Evolutionary conservation across 805 yeast genomes (phyloP), one percentile per base, ranked within the genome.

Genomic region (Scheffersomyces ergatensis): DNA sequence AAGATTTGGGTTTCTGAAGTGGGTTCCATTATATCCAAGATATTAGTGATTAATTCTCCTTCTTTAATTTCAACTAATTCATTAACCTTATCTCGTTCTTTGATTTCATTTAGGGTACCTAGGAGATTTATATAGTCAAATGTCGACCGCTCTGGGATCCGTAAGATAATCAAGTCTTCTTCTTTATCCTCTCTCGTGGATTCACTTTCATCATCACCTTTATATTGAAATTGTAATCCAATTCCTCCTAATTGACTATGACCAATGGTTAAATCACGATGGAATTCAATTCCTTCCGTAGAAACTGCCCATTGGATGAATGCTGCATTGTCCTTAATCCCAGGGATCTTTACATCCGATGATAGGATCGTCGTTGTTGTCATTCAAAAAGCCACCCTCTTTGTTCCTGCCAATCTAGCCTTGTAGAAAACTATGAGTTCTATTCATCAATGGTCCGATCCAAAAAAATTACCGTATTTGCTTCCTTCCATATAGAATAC

Each of bases 161-260:
- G 34, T n/a, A 54, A 46, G 13, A 56, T 37, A 15, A 51, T 46
- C 8, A 46, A 21, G 20, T 50, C 55, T 13, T 42, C 41, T 9
- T 45, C 35, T 21, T 4, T 15, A 8, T 26, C 14, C 3, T 13
- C 14, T 18, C 11, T 14, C 13, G 7, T 20, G 2, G 29, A 39
- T 4, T 38, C 35, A 4, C 11, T 26, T 5, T 15, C 21, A 13
- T 12, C 24, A 2, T 16, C n/a, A 2, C 17, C 20, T 1, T 25
- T 19, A 6, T 43, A 21, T 26, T 50, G 46, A 36, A 51, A 48
- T 31, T 57, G 53, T 8, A 65, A 34, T 5, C 71, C 71, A 6
- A 47, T 46, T 11, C 71, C 71, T n/a, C 70, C 69, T 12, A 61
- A 42, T 1, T 39, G 16, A 37, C 65, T 57, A 14, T 37, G 12